Evolutionary conservation across 2,329 filamentous ascomycete genomes (phyloP), one percentile per base, ranked within the genome.

Genomic region (Onygenales sp.): DNA sequence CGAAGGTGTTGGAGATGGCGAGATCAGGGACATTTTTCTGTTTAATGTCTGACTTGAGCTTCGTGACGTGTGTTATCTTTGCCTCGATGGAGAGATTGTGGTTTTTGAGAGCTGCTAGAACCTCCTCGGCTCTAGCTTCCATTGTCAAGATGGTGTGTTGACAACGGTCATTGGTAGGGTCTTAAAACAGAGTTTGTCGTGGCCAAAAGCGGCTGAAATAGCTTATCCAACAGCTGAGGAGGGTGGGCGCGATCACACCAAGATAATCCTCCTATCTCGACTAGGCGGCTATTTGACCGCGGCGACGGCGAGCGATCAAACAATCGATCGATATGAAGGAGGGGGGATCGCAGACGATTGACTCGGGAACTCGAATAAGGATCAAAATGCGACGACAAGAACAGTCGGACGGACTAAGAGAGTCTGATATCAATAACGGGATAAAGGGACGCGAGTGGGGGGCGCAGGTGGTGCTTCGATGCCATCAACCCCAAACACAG

Each of bases 11-110:
- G 31, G 82, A 72, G 61, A 94, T 80, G 63, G 79, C 79, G 42
- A 61, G 59, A 36, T 94, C 89, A 56, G 89, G 89, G 45, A 95
- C 88, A 74, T 90, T 90, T 67, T 87, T 86, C 70, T 95, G 90
- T 71, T 95, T 95, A 77, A 95, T 95, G 68, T 84, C 82, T 43
- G 87, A 90, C 72, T 95, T 95, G 71, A 91, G 76, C 63, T 76
- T 78, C 55, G 83, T 87, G 61, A 95, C 81, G 52, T 81, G 79
- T 59, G 82, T 76, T 58, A 89, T 78, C 67, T 90, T 90, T 50
- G 78, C 72, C 63, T 91, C 86, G 61, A 88, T 75, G 48, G 82
- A 78, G 39, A 80, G 78, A 61, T 88, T 86, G 61, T 81, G 79
- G 68, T 78, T 78, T 66, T 80, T 80, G 57, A 82, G 72, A 51